Base-by-base conservation (phyloP, 768 basidiomycete genomes). In the Leccinum obscurum region DNA sequence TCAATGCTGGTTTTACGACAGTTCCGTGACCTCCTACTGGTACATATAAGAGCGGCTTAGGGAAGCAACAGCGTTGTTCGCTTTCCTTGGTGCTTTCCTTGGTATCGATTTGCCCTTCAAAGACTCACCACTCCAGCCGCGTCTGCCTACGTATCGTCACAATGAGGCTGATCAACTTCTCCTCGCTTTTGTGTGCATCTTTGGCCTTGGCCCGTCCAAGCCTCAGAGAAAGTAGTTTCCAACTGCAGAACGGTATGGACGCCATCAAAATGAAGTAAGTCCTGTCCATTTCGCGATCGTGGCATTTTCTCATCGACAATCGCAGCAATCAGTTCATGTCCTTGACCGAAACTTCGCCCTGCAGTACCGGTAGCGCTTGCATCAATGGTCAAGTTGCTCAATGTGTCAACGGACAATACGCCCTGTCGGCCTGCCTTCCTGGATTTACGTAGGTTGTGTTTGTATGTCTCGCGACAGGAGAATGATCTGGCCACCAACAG, bases 351-450 rank as follows among this genome's bases (percentile, higher is more conserved):
- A 75, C 74, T 9, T 65, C 78, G 13, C 77, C 80, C 59, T 76
- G 75, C 37, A 68, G 63, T 8, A 73, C 62, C 49, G 79, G 78
- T 17, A 66, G 78, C 48, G 83, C 84, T 8, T 88, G 86, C 64
- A 70, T 85, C 8, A 69, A 75, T 61, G 67, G 71, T 37, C 62
- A 77, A 32, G 83, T 87, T 58, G 85, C 85, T 1, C 84, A 83
- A 61, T 88, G 87, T 66, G 83, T 82, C 14, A 72, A 69, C 41
- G 83, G 83, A 57, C 63, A 69, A 54, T 79, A 76, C 54, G 69
- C 73, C 54, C 53, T 68, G 32, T 64, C 65, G 34, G 15, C 70
- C 9, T 69, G 68, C 44, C 17, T 17, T 35, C 0, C 70, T n/a
- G 67, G 70, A 35, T 54, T 62, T 13, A 49, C 30, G 68, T 71